Evolutionary conservation across 2,329 filamentous ascomycete genomes (phyloP).

Genomic region (Fusarium sp.): DNA sequence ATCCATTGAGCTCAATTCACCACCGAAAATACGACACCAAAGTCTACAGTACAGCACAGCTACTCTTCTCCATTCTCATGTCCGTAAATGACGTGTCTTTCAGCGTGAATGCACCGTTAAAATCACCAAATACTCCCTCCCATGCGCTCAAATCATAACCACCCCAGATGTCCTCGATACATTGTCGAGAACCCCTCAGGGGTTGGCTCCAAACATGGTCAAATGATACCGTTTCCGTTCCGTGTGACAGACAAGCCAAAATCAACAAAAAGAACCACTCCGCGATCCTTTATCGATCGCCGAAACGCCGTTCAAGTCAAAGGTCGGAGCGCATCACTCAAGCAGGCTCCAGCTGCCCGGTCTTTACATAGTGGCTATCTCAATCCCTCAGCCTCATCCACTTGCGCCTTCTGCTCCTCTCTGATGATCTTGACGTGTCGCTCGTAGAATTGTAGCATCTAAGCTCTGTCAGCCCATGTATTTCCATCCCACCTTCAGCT

Average conservation of each 20-base stretch:
- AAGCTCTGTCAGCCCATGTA: constrained; percentile 7
- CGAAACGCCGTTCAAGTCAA: constrained; percentile 20
- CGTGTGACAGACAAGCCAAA: background rate
- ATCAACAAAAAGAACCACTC: constrained; percentile 7
- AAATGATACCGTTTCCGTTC: background rate
- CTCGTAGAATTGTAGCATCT: constrained; percentile 73
- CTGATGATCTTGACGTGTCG: constrained; percentile 67
- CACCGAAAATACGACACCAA: background rate
- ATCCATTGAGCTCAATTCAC: background rate
- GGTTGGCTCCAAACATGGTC: background rate
- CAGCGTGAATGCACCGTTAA: background rate
- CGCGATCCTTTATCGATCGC: constrained; percentile 10
- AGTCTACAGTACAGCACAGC: background rate
- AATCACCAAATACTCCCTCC: constrained; percentile 9
- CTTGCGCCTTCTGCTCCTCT: constrained; percentile 46
- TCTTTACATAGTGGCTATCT: background rate
- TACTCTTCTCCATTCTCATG: background rate
- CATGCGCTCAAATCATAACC: background rate
- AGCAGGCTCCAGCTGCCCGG: background rate
- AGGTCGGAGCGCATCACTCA: background rate
- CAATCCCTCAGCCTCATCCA: constrained; percentile 30
- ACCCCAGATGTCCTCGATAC: background rate
- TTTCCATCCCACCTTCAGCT: background rate
- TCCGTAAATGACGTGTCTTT: background rate
- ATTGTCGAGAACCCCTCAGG: background rate